phyloP scores from a whole-genome alignment of 1,284 basidiomycete genomes.

The Hortiboletus rubellus region DNA sequence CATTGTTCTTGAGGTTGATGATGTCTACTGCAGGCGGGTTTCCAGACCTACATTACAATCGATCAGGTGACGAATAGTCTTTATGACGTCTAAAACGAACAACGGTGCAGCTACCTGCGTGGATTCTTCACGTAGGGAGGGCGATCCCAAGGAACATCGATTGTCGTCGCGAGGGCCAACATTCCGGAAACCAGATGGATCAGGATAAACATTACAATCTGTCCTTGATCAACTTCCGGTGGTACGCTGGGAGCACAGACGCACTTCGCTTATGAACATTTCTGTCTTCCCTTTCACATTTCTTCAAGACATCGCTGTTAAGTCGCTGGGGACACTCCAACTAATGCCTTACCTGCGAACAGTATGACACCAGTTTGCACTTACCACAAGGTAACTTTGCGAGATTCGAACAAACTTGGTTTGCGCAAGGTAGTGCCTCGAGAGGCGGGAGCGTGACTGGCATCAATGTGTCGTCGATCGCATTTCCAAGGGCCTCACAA shows the following conservation, averaged over 20 bases:
- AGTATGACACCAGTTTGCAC: conserved; percentile 42
- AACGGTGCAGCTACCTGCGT: neutral
- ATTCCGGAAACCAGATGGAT: neutral
- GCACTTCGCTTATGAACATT: conserved; percentile 21
- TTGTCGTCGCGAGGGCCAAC: neutral
- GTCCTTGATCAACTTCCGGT: neutral
- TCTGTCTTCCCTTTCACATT: conserved; percentile 22
- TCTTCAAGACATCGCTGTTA: conserved; percentile 10
- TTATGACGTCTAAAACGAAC: conserved; percentile 17
- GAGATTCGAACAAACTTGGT: conserved; percentile 25
- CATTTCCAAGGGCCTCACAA: conserved; percentile 20
- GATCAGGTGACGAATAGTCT: neutral
- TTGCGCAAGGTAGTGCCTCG: conserved; percentile 25
- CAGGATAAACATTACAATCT: conserved; percentile 19
- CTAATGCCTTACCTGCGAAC: conserved; percentile 33
- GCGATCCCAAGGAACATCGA: neutral
- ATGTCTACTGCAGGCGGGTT: conserved; percentile 34
- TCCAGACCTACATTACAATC: conserved; percentile 2
- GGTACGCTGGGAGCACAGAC: neutral
- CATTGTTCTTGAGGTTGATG: conserved; percentile 42
- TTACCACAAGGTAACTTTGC: conserved; percentile 32
- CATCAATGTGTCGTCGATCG: conserved; percentile 15
- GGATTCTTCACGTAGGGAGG: neutral
- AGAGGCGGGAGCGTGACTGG: conserved; percentile 18
- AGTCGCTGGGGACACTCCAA: neutral